phyloP scores from a whole-genome alignment of 345 rosid genomes.

The Eucalyptus microcorys region DNA sequence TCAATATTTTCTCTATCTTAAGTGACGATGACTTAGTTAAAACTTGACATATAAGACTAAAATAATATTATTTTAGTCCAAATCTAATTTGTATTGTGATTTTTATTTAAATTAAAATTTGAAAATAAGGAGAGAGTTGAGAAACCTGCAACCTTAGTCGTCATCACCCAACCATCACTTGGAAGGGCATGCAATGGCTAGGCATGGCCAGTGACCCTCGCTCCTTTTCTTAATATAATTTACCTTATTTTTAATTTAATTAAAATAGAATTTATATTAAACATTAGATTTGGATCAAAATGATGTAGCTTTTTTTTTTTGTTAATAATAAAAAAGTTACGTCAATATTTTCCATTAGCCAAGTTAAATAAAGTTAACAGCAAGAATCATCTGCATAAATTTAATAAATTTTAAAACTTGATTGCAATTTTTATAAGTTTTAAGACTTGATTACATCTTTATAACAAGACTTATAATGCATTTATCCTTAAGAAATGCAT shows the following conservation, averaged over 20 bases:
- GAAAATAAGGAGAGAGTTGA: not conserved
- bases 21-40: not conserved
- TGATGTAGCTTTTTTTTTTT: not conserved
- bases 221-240: too few species aligned
- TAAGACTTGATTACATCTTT: accelerated
- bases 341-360: not conserved
- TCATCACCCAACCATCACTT: not conserved
- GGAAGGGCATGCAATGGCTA: accelerated
- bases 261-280: too few species aligned
- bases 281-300: too few species aligned
- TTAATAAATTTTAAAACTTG: too few species aligned
- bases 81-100: too few species aligned
- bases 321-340: too few species aligned
- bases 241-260: too few species aligned
- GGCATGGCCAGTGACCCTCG: accelerated
- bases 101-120: too few species aligned
- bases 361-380: accelerated
- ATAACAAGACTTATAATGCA: not conserved
- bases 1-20: too few species aligned
- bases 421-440: too few species aligned
- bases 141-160: not conserved
- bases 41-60: too few species aligned
- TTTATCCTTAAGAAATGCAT: not conserved
- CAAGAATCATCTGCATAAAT: accelerated
- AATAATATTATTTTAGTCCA: too few species aligned